Conservation (phyloP, 345 rosid genomes). For the Melaleuca alternifolia region DNA sequence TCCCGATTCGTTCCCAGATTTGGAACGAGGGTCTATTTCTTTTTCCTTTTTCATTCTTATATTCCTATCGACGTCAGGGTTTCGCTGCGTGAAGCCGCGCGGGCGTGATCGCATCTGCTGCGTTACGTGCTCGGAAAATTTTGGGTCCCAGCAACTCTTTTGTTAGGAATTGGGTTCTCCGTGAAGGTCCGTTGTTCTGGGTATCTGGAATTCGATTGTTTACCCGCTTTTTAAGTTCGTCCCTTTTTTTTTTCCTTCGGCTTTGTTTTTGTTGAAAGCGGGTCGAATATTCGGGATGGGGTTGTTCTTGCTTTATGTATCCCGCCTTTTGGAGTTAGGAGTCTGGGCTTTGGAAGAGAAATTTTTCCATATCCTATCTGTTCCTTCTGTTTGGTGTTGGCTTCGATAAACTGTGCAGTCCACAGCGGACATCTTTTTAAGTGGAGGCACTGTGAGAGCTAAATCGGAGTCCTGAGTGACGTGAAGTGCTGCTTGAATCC, state of each 20-base stretch:
- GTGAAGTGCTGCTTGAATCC: neutral
- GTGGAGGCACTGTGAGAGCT: neutral
- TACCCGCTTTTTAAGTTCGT: neutral
- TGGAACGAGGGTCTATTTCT: neutral
- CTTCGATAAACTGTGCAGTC: neutral
- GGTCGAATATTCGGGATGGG: neutral
- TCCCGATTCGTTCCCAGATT: neutral
- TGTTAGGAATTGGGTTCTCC: neutral
- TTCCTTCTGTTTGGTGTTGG: neutral
- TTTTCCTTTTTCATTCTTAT: too few relatives aligned
- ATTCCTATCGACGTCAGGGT: neutral
- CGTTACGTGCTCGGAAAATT: neutral
- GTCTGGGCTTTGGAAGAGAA: neutral
- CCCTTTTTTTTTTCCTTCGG: neutral
- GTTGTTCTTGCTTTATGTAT: neutral
- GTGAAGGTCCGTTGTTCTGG: neutral
- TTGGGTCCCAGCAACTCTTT: neutral
- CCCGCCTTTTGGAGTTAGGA: neutral
- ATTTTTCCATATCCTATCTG: neutral
- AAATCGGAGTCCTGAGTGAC: neutral
- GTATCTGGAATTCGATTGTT: neutral
- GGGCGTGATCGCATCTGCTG: neutral
- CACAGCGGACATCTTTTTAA: neutral
- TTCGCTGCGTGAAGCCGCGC: neutral
- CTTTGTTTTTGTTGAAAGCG: neutral